Percentiles rank a stretch among this genome's conserved stretches.
Evolutionary conservation across 2,329 filamentous ascomycete genomes (phyloP).

Genomic region (Venturia effusa): DNA sequence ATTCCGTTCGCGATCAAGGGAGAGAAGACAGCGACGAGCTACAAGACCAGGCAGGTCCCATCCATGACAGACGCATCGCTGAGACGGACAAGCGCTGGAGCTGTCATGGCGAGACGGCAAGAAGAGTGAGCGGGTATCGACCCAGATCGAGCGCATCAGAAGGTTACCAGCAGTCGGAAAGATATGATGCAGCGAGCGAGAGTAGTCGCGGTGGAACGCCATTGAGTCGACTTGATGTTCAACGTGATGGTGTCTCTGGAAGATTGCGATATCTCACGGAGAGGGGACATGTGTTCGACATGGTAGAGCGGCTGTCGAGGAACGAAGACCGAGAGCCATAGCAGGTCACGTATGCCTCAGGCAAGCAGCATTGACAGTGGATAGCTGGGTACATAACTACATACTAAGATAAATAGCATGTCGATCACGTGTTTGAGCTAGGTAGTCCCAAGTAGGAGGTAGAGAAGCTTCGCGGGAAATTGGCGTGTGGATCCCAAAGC

Average conservation of each 20-base stretch:
- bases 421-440: too few species aligned
- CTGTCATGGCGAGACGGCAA: not conserved
- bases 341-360: too few species aligned
- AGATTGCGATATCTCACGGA: not conserved
- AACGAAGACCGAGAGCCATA: not conserved
- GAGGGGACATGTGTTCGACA: not conserved
- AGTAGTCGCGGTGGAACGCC: not conserved
- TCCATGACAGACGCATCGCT: not conserved
- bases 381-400: too few species aligned
- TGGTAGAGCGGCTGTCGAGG: not conserved
- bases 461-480: too few species aligned
- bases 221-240: not conserved
- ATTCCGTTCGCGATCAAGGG: not conserved
- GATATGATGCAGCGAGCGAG: not conserved
- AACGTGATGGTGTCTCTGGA: not conserved
- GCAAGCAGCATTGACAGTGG: too few species aligned
- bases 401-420: too few species aligned
- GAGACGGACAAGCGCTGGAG: not conserved
- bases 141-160: not conserved
- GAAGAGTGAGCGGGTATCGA: not conserved
- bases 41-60: not conserved
- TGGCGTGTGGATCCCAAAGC: not conserved
- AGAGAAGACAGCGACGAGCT: not conserved
- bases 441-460: too few species aligned
- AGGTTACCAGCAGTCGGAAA: not conserved